Base-by-base conservation (phyloP, 2,329 filamentous ascomycete genomes). In the Gliomastix tumulicola region DNA sequence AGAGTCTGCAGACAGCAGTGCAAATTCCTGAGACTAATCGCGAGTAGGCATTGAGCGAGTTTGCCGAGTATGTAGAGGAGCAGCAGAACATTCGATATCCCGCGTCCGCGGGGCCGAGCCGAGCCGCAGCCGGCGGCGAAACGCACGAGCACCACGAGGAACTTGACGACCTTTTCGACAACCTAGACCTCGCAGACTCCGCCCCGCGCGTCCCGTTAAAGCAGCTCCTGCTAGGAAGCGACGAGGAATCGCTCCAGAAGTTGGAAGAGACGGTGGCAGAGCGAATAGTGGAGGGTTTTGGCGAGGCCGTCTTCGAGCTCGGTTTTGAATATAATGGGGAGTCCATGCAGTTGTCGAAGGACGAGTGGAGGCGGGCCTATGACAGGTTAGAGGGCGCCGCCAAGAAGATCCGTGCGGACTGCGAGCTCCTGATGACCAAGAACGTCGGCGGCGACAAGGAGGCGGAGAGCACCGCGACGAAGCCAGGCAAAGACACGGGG, bases 31-130 rank as follows among this genome's bases (percentile, higher is more conserved):
- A n/a, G n/a, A n/a, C n/a, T n/a, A n/a, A n/a, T n/a, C n/a, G n/a
- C n/a, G n/a, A n/a, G n/a, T 34, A 75, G 73, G 89, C 90, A 11
- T 74, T 98, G 38, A 92, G 85, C 66, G 92, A 97, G 51, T 98
- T 98, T 57, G 88, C 89, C 59, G 92, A 98, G 53, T 97, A 96
- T 53, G 92, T 96, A 46, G 88, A 97, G 60, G 84, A 88, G 57
- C 89, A 97, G 58, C 92, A 97, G 60, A 80, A 81, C 12, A 63
- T 82, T 34, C 81, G 84, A 39, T 81, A 78, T 48, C 74, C 75
- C 3, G 38, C 42, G 16, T 34, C 48, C 13, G 38, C 51, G 4
- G n/a, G n/a, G n/a, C n/a, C n/a, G n/a, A n/a, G n/a, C n/a, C n/a
- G n/a, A n/a, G 35, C 55, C 11, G 45, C 56, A 9, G 50, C 57